Conservation (phyloP, 495 filamentous ascomycete species). For the Evansstolkia leycettana region DNA sequence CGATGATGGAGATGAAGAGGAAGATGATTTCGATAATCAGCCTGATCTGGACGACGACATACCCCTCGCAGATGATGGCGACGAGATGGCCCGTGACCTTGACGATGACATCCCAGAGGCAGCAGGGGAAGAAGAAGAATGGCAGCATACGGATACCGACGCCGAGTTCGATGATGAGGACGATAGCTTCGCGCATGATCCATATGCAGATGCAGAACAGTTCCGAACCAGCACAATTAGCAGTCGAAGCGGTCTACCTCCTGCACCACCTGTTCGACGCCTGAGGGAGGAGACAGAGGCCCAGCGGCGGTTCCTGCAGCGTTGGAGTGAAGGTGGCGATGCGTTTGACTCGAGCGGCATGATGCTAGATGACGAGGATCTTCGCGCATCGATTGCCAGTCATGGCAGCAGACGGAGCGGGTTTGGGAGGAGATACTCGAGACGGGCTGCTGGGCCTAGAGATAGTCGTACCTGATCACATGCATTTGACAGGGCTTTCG, state of each 20-base stretch:
- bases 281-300: slow-evolving; percentile 25
- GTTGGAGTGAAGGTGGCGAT: slow-evolving; percentile 36
- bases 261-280: slow-evolving; percentile 11
- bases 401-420: slow-evolving; percentile 26
- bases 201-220: slow-evolving; percentile 14
- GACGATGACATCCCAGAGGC: slow-evolving; percentile 20
- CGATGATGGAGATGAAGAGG: slow-evolving; percentile 22
- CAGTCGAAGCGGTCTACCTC: slow-evolving; percentile 20
- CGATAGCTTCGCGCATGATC: slow-evolving; percentile 15
- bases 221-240: slow-evolving; percentile 30
- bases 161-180: slow-evolving; percentile 44
- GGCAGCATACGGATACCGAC: slow-evolving; percentile 74
- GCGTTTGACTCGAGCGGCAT: slow-evolving; percentile 29
- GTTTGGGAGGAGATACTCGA: slow-evolving; percentile 23
- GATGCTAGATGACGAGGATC: slow-evolving; percentile 28
- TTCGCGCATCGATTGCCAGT: slow-evolving; percentile 29
- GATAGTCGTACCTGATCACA: slow-evolving; percentile 25
- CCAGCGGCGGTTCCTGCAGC: slow-evolving; percentile 30
- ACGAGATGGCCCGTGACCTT: slow-evolving; percentile 8
- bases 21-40: slow-evolving; percentile 27
- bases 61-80: slow-evolving; percentile 17
- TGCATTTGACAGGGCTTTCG: background rate
- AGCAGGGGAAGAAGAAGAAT: slow-evolving; percentile 28
- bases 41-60: slow-evolving; percentile 33
- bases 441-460: slow-evolving; percentile 24